Conservation (phyloP, 1,284 basidiomycete species). For the Omphalotus olearius region DNA sequence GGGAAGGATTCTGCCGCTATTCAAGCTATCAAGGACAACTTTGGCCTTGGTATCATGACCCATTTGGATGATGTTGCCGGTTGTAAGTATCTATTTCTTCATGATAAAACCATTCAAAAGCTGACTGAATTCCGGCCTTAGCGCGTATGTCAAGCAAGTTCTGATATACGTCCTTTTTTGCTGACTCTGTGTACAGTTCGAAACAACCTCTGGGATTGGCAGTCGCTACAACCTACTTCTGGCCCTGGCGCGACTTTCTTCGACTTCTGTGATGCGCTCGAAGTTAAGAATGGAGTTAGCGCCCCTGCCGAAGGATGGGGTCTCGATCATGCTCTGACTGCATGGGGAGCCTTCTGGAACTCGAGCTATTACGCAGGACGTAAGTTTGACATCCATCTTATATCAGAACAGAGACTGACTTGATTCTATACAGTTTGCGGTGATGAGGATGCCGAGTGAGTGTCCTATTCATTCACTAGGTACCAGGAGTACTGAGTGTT, state of each 20-base stretch:
- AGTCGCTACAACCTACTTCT: conserved; percentile 45
- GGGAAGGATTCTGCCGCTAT: conserved; percentile 41
- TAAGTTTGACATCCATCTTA: conserved; percentile 24
- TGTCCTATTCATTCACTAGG: neutral
- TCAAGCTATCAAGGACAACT: conserved; percentile 47
- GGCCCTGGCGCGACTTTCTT: conserved; percentile 51
- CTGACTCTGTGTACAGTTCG: conserved; percentile 31
- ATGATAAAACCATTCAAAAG: neutral
- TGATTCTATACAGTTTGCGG: conserved; percentile 37
- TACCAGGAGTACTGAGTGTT: no score
- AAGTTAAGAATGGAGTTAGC: conserved; percentile 57
- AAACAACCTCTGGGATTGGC: conserved; percentile 63
- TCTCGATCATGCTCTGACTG: conserved; percentile 51
- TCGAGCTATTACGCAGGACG: conserved; percentile 36
- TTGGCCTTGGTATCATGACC: conserved; percentile 51
- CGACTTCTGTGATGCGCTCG: conserved; percentile 69
- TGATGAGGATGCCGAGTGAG: conserved; percentile 36
- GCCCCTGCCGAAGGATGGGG: conserved; percentile 61
- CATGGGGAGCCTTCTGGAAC: conserved; percentile 60
- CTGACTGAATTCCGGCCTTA: neutral
- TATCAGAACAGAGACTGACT: conserved; percentile 5
- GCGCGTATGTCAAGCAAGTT: neutral
- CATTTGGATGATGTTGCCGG: conserved; percentile 67
- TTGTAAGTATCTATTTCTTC: conserved; percentile 29
- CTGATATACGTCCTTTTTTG: neutral